Evolutionary conservation across 169 alveolate species (phyloP).

Genomic region (Toxoplasma gondii): DNA sequence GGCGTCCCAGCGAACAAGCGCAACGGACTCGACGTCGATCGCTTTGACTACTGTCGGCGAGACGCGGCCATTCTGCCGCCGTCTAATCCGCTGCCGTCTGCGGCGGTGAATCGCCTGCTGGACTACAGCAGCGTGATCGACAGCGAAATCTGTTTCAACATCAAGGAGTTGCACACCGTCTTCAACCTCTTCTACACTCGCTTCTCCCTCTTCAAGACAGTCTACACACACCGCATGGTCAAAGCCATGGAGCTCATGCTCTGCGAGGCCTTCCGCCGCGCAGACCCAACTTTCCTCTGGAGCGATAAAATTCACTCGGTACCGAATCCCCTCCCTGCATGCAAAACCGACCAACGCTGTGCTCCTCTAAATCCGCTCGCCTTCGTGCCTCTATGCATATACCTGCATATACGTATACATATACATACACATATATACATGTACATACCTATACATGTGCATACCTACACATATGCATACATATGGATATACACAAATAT

Average conservation of each 20-base stretch:
- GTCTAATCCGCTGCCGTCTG: conserved; percentile 59
- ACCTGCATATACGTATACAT: neutral
- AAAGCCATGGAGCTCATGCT: conserved; percentile 47
- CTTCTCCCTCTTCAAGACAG: conserved; percentile 77
- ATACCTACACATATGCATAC: neutral
- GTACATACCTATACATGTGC: neutral
- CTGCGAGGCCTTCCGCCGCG: conserved; percentile 41
- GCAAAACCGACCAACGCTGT: no score
- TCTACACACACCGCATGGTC: conserved; percentile 81
- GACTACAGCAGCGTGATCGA: conserved; percentile 73
- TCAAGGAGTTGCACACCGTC: conserved; percentile 78
- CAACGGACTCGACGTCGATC: conserved; percentile 92
- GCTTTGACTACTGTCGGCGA: conserved; percentile 90
- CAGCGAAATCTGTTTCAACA: conserved; percentile 75
- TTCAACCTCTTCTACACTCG: conserved; percentile 80
- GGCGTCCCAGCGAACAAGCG: conserved; percentile 78
- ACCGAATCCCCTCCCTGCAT: no score
- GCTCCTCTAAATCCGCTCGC: no score
- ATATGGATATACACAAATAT: neutral
- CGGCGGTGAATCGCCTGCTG: conserved; percentile 68
- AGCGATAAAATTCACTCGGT: conserved; percentile 10
- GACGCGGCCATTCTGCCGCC: conserved; percentile 86
- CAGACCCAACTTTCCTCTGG: conserved; percentile 23
- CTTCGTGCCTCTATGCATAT: no score
- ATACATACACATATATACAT: neutral